Evolutionary conservation across 306 rosid species (phyloP), one percentile per base, ranked within the genome.

Genomic region (Lotus japonicus): DNA sequence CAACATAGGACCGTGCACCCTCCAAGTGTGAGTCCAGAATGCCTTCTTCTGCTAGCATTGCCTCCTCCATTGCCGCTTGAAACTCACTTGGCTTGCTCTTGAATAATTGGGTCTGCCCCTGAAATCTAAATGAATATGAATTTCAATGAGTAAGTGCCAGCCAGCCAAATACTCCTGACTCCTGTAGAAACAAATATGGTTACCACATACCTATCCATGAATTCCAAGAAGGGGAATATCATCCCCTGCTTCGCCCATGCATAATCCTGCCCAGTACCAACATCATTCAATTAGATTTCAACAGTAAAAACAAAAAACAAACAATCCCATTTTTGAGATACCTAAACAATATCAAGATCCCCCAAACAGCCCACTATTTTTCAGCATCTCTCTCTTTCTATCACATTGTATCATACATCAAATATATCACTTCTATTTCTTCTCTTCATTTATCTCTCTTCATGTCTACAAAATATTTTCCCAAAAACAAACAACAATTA

Each of bases 231-330:
- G 9, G 97, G 97, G 60, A 81, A 88, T 49, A 92, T 41, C 95
- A 77, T 88, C 71, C 98, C 98, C 67, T 82, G 89, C 83, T 65
- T 90, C 81, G 76, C 96, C 98, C 98, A 92, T 9, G 92, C 94
- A 69, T 90, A 88, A 72, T 88, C 94, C 98, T 92, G 85, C 75
- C 64, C 38, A 71, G 82, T 91, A 82, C 72, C 59, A 70, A 50
- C 67, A 67, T 19, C 19, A 39, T 60, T 68, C 33, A 16, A 16
- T 77, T 59, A 79, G 59, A 79, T 63, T 68, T 52, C 46, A 73
- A 63, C 68, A 64, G 42, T 44, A 11, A 41, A 58, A 31, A 31
- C 6, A 31, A 31, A 31, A 31, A 31, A 31, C 7, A 31, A 31
- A 26, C 4, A 26, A 26, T 26, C 5, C 4, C 33, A 26, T 26